Conservation (phyloP, 2,329 filamentous ascomycete species). For the Tolypocladium album region DNA sequence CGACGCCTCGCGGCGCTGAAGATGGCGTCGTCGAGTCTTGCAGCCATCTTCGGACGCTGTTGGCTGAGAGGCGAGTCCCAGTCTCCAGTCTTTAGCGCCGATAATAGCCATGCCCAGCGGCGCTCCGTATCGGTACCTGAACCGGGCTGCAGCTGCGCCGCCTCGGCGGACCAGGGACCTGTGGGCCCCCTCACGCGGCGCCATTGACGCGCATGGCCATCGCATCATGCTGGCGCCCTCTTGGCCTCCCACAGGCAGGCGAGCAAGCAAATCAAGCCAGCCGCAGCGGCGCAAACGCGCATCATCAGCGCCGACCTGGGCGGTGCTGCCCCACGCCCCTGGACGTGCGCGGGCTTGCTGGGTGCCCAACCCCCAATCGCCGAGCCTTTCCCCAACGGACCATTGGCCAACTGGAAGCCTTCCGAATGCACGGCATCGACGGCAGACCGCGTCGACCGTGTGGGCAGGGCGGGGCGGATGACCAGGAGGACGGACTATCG, state of each 20-base stretch:
- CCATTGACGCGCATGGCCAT: slow-evolving; percentile 8
- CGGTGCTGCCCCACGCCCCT: not conserved
- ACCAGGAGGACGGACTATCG: not conserved
- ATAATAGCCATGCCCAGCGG: not conserved
- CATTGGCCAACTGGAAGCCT: not conserved
- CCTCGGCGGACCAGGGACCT: not conserved
- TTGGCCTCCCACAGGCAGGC: not conserved
- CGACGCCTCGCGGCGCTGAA: not conserved
- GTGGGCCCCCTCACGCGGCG: not conserved
- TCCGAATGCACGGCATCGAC: not conserved
- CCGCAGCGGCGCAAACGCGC: not conserved
- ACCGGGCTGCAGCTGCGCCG: not conserved
- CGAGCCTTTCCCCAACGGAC: not conserved
- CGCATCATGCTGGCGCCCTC: slow-evolving; percentile 2
- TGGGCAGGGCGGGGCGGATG: not conserved
- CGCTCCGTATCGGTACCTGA: not conserved
- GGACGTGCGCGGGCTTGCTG: not conserved
- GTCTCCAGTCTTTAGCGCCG: not conserved
- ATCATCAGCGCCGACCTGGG: not conserved
- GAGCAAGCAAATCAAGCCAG: not conserved
- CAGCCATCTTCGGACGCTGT: not conserved
- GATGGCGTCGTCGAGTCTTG: not conserved
- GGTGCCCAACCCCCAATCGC: slow-evolving; percentile 1
- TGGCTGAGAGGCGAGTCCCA: not conserved
- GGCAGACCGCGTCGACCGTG: not conserved